Base-by-base conservation (phyloP, 495 filamentous ascomycete genomes). In the Neurospora sp. region DNA sequence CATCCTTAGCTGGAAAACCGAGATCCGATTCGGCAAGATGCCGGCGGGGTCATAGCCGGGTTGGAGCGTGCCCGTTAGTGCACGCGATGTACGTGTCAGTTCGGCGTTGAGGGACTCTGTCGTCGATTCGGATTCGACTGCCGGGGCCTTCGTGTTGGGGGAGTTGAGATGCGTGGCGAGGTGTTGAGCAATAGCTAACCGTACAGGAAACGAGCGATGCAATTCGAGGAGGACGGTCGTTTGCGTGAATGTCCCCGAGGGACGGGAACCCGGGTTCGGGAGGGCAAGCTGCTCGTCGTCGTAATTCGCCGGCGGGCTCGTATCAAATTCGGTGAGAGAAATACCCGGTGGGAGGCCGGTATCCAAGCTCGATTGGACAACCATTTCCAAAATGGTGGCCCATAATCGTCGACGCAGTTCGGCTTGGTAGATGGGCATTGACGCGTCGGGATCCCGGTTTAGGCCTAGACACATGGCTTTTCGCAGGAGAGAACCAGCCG, bases 361-460 rank as follows among this genome's bases (percentile, higher is more conserved):
- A 69, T 89, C 87, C 36, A 91, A 72, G 62, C 88, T 85, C 6
- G 90, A 85, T 72, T 90, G 87, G n/a, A 91, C 76, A 34, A 86
- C 83, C 8, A 91, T 81, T 78, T 91, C 90, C 39, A 92, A 72
- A 19, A 91, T 87, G 1, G 89, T 90, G n/a, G 85, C 87, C 90
- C 90, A 92, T 15, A 93, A 82, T 28, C 91, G 84, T 62, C 90
- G 81, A n/a, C 90, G 86, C 84, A 92, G 88, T 79, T 93, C 91
- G 69, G 88, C 85, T 17, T 84, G 82, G 38, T 90, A 87, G 0
- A 74, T 72, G 2, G 85, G 78, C 74, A 83, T 82, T 34, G 77
- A 79, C 5, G 83, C 79, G 39, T 82, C 78, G 0, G 89, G 89
- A 59, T 91, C 89, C 5, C 86, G 81, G 73, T 92, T 89, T 13